These are phyloP conservation scores for Trametes maxima DNA, from an alignment of 768 basidiomycete species.

Conservation along the genomic window DNA sequence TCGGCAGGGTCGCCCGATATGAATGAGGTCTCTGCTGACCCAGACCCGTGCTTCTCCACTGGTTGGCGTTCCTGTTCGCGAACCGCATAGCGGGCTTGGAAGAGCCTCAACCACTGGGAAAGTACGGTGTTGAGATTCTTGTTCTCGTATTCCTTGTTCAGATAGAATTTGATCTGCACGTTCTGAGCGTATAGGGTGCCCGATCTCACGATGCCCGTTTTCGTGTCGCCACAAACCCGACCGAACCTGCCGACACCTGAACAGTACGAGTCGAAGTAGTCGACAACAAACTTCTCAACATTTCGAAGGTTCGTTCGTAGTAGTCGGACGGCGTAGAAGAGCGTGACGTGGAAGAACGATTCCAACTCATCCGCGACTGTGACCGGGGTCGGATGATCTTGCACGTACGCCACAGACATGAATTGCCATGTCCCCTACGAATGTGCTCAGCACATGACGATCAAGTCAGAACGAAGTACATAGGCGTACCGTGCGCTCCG, in stretches of 20 bases:
- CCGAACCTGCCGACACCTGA: neutral
- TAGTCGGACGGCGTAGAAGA: neutral
- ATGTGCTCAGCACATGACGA: too few species aligned
- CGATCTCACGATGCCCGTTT: neutral
- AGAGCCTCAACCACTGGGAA: neutral
- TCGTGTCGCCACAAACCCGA: neutral
- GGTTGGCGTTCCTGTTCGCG: neutral
- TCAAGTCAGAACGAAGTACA: too few species aligned
- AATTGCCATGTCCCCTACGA: conserved; percentile 10
- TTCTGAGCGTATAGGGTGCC: neutral
- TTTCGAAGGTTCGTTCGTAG: neutral
- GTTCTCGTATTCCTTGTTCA: neutral
- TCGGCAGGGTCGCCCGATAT: neutral
- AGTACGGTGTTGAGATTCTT: neutral
- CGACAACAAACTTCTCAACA: neutral
- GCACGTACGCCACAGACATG: conserved; percentile 4
- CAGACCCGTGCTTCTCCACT: neutral
- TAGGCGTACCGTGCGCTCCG: conserved; percentile 1
- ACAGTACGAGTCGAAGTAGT: neutral
- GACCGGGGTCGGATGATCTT: neutral
- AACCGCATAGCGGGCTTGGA: neutral
- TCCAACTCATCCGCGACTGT: conserved; percentile 1
- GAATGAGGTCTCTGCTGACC: neutral
- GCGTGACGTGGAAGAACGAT: conserved; percentile 7
- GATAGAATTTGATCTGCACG: neutral